These are phyloP conservation scores for Rhodosporidiobolus odoratus DNA, from an alignment of 768 basidiomycete genomes.

Conservation along the genomic window DNA sequence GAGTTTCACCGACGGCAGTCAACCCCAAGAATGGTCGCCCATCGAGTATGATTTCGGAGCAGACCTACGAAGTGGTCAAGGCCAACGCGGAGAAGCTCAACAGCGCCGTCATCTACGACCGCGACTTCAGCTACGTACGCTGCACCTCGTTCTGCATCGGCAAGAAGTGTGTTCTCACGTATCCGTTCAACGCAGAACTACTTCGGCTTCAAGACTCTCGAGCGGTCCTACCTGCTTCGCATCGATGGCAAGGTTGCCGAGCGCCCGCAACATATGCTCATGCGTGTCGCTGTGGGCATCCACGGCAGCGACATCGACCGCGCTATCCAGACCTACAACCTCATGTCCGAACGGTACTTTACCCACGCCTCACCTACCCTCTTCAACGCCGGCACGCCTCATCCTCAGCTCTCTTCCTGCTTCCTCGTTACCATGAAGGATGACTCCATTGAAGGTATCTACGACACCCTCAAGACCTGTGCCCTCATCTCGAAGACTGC, in stretches of 20 bases:
- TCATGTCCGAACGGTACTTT: slow-evolving; percentile 95
- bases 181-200: slow-evolving; percentile 37
- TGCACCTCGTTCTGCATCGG: no score
- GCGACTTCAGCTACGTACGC: slow-evolving; percentile 92
- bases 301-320: slow-evolving; percentile 84
- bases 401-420: slow-evolving; percentile 89
- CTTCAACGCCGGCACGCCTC: slow-evolving; percentile 95
- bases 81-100: slow-evolving; percentile 76
- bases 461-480: slow-evolving; percentile 94
- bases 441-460: slow-evolving; percentile 98
- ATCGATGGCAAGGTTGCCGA: slow-evolving; percentile 92
- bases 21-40: slow-evolving; percentile 89
- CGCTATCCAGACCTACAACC: slow-evolving; percentile 67
- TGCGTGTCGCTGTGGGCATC: slow-evolving; percentile 98
- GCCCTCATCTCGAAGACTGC: slow-evolving; percentile 99
- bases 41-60: slow-evolving; percentile 84
- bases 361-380: slow-evolving; percentile 96
- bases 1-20: slow-evolving; percentile 51
- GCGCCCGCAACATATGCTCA: slow-evolving; percentile 97
- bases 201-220: slow-evolving; percentile 99
- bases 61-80: slow-evolving; percentile 74
- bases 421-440: slow-evolving; percentile 99
- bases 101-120: slow-evolving; percentile 93
- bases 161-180: background rate
- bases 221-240: slow-evolving; percentile 91